Evolutionary conservation across 2,329 filamentous ascomycete genomes (phyloP), one percentile per base, ranked within the genome.

Genomic region (Aaosphaeria pasadenensis): DNA sequence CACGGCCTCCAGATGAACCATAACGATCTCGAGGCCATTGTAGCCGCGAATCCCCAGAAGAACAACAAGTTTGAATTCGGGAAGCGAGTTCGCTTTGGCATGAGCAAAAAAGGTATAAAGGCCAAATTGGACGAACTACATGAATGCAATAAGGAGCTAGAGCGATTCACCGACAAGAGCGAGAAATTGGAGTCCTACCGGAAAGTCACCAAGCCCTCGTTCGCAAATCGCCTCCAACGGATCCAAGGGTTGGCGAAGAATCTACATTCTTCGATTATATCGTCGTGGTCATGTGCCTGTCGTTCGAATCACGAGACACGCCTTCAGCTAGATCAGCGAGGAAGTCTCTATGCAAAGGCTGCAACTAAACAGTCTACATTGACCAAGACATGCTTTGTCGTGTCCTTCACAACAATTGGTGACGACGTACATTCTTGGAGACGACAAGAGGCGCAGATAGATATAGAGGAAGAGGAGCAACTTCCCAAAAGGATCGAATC

Each of bases 111-210:
- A 48, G 63, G 52, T 11, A 62, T 71, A 41, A 70, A 68, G 43
- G 57, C 55, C 24, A 49, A 69, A 7, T 50, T 71, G 4, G 65
- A 68, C 44, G 62, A 71, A 48, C 51, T 71, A 17, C 61, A 68
- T 33, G 64, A 69, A 2, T 71, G 67, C 56, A 70, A 70, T 44
- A 68, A 67, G 33, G 66, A 70, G 43, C 56, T 71, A 4, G 68
- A 71, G 44, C 59, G 68, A 11, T 70, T 70, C 36, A 69, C 67
- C 1, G 63, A 70, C 30, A 63, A 64, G 42, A 69, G 63, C 24
- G 67, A 70, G 45, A 70, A 62, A 51, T 61, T 71, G 4, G 66
- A 71, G 35, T 65, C 62, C 1, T 62, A 59, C 44, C 61, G 66
- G 24, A 69, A 64, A 45, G 48, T 57, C 5, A 58, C 57, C 4